These are phyloP conservation scores for Neltuma alba DNA, from an alignment of 306 rosid species.

Conservation along the genomic window DNA sequence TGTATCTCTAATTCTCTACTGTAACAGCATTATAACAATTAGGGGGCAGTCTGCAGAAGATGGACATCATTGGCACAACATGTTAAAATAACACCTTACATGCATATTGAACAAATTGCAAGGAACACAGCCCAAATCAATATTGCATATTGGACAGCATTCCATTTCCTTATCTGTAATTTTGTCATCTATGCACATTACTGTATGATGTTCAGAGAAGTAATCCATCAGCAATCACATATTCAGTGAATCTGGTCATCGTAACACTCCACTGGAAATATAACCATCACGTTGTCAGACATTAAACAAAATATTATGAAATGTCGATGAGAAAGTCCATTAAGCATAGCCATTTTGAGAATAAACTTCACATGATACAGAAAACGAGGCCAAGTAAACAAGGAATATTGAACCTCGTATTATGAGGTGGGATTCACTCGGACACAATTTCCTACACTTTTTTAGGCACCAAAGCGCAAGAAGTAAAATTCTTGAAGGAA, in stretches of 20 bases:
- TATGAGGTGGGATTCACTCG: not conserved
- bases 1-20: slow-evolving; percentile 22
- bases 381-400: too few relatives aligned
- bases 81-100: slow-evolving; percentile 22
- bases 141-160: too few relatives aligned
- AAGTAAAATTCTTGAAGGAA: not conserved
- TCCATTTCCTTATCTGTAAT: too few relatives aligned
- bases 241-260: not conserved
- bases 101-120: slow-evolving; percentile 13
- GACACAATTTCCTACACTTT: not conserved
- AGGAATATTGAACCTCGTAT: not conserved
- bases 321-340: not conserved
- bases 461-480: not conserved
- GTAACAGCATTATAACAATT: too few relatives aligned
- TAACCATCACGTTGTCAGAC: not conserved
- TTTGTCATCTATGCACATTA: slow-evolving; percentile 82
- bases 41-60: not conserved
- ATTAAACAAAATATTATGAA: not conserved
- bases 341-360: too few relatives aligned
- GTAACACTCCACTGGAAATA: not conserved
- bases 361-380: too few relatives aligned
- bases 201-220: slow-evolving; percentile 45
- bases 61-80: not conserved
- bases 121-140: slow-evolving; percentile 82
- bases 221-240: slow-evolving; percentile 6